A percentile compares a stretch with the other conserved stretches of the same genome.
phyloP scores from a whole-genome alignment of 108 stramenopile genomes.

The Cyclostephanos tholiformis region DNA sequence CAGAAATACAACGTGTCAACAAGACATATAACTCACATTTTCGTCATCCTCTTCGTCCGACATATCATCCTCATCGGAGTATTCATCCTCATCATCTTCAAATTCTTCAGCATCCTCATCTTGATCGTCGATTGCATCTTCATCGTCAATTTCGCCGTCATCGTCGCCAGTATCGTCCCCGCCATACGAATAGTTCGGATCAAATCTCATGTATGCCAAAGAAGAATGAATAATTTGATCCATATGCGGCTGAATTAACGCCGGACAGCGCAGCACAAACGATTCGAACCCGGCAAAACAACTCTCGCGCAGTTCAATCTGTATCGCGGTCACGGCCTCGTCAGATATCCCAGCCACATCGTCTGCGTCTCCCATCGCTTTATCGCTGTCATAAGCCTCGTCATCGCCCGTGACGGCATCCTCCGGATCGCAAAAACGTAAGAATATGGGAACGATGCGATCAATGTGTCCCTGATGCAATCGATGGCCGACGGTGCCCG shows the following conservation, averaged over 20 bases:
- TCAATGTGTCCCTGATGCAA: slow-evolving; percentile 89
- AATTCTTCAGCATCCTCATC: slow-evolving; percentile 76
- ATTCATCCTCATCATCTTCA: slow-evolving; percentile 71
- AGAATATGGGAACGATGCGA: slow-evolving; percentile 93
- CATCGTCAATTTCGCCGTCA: slow-evolving; percentile 52
- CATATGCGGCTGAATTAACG: slow-evolving; percentile 92
- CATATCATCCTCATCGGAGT: slow-evolving; percentile 66
- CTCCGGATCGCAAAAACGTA: slow-evolving; percentile 85
- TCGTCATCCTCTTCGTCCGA: slow-evolving; percentile 95
- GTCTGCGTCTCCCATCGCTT: slow-evolving; percentile 42
- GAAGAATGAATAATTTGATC: slow-evolving; percentile 72
- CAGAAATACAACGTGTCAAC: background rate
- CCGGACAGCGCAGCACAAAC: slow-evolving; percentile 92
- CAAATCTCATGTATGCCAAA: slow-evolving; percentile 91
- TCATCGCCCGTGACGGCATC: slow-evolving; percentile 83
- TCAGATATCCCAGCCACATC: slow-evolving; percentile 50
- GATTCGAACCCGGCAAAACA: slow-evolving; percentile 96
- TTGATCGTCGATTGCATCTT: slow-evolving; percentile 60
- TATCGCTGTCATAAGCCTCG: slow-evolving; percentile 74
- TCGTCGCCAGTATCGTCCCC: slow-evolving; percentile 81
- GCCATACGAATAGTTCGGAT: slow-evolving; percentile 97
- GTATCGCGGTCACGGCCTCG: slow-evolving; percentile 60
- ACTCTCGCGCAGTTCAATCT: slow-evolving; percentile 94
- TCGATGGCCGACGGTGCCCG: slow-evolving; percentile 80
- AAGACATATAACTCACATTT: slow-evolving; percentile 31